A percentile compares a stretch with the other conserved stretches of the same genome.
These are phyloP conservation scores for Penicillium nucicola DNA, from an alignment of 495 filamentous ascomycete species.

Conservation along the genomic window DNA sequence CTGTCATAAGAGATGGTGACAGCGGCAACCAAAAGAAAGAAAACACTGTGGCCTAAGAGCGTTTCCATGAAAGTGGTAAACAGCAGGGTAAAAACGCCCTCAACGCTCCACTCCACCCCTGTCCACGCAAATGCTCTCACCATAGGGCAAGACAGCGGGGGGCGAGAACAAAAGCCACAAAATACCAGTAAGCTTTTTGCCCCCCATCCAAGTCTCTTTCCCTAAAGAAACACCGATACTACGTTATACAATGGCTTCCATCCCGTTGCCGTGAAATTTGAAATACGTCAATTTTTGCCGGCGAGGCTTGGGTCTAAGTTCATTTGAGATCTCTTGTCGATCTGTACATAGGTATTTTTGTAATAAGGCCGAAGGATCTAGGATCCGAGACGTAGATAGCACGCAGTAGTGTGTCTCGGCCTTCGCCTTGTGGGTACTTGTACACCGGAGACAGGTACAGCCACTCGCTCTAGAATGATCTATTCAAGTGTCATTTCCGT, in stretches of 20 bases:
- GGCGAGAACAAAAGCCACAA: background rate
- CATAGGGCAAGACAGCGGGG: background rate
- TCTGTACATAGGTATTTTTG: conserved; percentile 4
- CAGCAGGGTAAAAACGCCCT: background rate
- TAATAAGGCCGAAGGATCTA: conserved; percentile 1
- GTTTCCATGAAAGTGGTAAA: background rate
- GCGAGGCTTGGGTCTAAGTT: background rate
- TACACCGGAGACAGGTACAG: background rate
- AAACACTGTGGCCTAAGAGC: conserved; percentile 13
- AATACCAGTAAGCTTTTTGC: conserved; percentile 17
- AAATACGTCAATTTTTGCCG: conserved; percentile 1
- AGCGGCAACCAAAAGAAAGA: conserved; percentile 6
- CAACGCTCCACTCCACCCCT: background rate
- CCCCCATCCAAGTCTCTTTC: conserved; percentile 18
- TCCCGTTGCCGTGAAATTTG: conserved; percentile 22
- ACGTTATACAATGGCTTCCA: conserved; percentile 27
- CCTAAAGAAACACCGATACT: conserved; percentile 20
- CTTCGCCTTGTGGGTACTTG: background rate
- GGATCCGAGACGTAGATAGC: background rate
- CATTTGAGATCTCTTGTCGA: conserved; percentile 2
- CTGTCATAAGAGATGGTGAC: conserved; percentile 17
- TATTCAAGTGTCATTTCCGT: conserved; percentile 3
- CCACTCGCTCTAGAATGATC: background rate
- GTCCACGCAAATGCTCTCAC: background rate
- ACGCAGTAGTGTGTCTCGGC: background rate